Conservation (phyloP, 768 basidiomycete genomes). For the Leucogyrophana mollusca region DNA sequence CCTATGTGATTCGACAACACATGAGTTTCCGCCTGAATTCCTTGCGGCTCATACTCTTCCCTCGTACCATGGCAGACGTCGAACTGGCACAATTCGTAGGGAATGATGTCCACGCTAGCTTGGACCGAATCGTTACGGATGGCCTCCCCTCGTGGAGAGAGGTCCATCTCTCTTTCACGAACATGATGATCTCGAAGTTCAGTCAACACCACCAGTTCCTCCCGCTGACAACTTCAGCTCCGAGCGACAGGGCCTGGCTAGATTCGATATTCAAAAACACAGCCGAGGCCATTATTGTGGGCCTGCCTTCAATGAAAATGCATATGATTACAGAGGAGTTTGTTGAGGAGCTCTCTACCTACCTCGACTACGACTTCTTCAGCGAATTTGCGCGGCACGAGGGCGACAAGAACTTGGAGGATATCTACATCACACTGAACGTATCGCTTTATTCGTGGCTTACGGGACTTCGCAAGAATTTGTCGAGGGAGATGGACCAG, state of each 20-base stretch:
- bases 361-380: constrained; percentile 68
- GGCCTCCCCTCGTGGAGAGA: constrained; percentile 55
- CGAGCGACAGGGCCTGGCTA: constrained; percentile 59
- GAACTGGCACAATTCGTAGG: constrained; percentile 79
- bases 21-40: constrained; percentile 68
- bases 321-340: constrained; percentile 73
- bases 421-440: constrained; percentile 85
- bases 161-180: constrained; percentile 69
- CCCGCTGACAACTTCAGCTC: constrained; percentile 34
- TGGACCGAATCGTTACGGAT: constrained; percentile 62
- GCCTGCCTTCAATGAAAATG: constrained; percentile 80
- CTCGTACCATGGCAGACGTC: constrained; percentile 72
- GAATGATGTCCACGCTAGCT: constrained; percentile 62
- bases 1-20: constrained; percentile 65
- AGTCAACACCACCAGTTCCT: constrained; percentile 57
- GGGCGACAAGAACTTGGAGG: constrained; percentile 57
- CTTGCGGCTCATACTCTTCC: constrained; percentile 73
- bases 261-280: constrained; percentile 57
- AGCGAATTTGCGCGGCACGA: constrained; percentile 61
- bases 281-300: constrained; percentile 72
- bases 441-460: constrained; percentile 82
- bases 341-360: constrained; percentile 35
- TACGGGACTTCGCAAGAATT: constrained; percentile 70
- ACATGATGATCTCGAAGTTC: constrained; percentile 74
- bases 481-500: constrained; percentile 77